A percentile compares a stretch with the other conserved stretches of the same genome.
phyloP scores from a whole-genome alignment of 345 rosid species.

The Eucalyptus paniculata region DNA sequence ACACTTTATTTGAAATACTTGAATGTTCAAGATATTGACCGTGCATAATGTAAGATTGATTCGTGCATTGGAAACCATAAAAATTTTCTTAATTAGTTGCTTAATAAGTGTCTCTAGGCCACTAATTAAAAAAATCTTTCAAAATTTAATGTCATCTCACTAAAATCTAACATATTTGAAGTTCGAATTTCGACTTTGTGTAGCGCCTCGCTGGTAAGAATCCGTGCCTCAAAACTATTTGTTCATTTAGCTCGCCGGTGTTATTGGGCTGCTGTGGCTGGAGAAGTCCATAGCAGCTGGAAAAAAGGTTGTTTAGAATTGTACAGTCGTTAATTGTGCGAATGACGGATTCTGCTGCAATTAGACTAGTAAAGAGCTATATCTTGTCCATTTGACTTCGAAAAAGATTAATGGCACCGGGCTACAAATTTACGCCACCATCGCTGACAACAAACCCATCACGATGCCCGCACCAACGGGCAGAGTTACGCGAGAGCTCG shows the following conservation, averaged over 20 bases:
- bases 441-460: slow-evolving; percentile 3
- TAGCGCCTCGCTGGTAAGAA: neutral
- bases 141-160: neutral
- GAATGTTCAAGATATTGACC: neutral
- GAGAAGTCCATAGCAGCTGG: neutral
- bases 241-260: neutral
- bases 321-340: neutral
- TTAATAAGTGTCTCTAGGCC: neutral
- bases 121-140: neutral
- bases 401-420: neutral
- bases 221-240: neutral
- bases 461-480: slow-evolving; percentile 1
- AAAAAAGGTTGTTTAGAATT: neutral
- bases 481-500: neutral
- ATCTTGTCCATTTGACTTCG: neutral
- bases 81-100: neutral
- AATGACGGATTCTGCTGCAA: neutral
- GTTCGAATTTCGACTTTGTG: neutral
- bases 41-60: neutral
- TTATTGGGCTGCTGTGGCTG: neutral
- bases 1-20: neutral
- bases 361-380: neutral
- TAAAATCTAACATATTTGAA: neutral
- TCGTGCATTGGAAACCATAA: neutral
- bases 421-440: neutral